These are phyloP conservation scores for Paraphysoderma sedebokerense DNA, from an alignment of 371 early-diverging fungal genomes.

Conservation along the genomic window DNA sequence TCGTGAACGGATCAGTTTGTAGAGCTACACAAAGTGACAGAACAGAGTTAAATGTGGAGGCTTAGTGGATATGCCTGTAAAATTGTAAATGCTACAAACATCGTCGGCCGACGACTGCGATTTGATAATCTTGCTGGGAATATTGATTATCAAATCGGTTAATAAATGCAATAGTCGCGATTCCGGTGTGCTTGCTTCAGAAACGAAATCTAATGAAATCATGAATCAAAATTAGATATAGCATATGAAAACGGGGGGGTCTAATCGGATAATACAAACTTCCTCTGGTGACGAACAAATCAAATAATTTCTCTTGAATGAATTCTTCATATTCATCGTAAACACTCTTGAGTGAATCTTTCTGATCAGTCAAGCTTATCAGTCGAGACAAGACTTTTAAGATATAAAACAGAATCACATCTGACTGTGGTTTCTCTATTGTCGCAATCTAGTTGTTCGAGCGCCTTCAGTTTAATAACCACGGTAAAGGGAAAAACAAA, in stretches of 20 bases:
- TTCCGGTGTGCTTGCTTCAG: conserved; percentile 6
- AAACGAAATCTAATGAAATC: conserved; percentile 7
- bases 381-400: too few relatives aligned
- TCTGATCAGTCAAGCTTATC: too few relatives aligned
- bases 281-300: conserved; percentile 5
- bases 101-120: conserved; percentile 9
- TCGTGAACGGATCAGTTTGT: conserved; percentile 7
- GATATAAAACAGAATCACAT: too few relatives aligned
- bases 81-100: neutral
- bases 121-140: conserved; percentile 6
- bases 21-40: conserved; percentile 8
- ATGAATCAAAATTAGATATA: conserved; percentile 15
- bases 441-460: too few relatives aligned
- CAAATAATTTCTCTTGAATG: conserved; percentile 3
- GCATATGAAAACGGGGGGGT: conserved; percentile 9
- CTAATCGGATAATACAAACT: neutral
- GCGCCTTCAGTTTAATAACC: too few relatives aligned
- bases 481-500: too few relatives aligned
- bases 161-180: neutral
- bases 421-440: too few relatives aligned
- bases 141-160: neutral
- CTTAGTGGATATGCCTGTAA: neutral
- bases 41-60: conserved; percentile 3
- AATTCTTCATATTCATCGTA: neutral
- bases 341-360: conserved; percentile 1